Percentiles rank a stretch among this genome's conserved stretches.
phyloP scores from a whole-genome alignment of 768 basidiomycete genomes.

The Serendipita vermifera region DNA sequence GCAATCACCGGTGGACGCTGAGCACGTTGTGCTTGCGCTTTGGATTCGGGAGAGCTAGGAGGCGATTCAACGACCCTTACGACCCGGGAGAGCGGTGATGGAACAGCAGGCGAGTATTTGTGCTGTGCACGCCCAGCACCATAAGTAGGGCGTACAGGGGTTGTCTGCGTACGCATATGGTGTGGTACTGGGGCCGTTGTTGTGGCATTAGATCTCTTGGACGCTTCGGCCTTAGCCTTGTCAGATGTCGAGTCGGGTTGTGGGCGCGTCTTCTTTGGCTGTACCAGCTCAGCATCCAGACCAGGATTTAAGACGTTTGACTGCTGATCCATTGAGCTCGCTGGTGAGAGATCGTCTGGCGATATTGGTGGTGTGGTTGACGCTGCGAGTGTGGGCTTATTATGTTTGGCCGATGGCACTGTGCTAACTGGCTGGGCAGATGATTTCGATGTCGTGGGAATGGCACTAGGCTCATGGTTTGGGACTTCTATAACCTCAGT shows the following conservation, averaged over 20 bases:
- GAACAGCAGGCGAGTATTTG: slow-evolving; percentile 69
- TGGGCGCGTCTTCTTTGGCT: too few relatives aligned
- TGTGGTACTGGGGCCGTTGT: not conserved
- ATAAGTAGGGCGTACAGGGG: not conserved
- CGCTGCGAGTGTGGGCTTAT: not conserved
- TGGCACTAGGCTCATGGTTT: not conserved
- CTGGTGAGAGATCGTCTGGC: not conserved
- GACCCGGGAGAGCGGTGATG: slow-evolving; percentile 69
- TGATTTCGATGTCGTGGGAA: not conserved
- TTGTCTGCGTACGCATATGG: not conserved
- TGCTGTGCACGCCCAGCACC: slow-evolving; percentile 28
- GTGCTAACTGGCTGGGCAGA: not conserved
- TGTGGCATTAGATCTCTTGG: not conserved
- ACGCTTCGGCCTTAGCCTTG: too few relatives aligned
- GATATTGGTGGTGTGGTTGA: not conserved
- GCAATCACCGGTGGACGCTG: not conserved
- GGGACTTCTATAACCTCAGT: not conserved
- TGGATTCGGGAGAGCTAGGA: slow-evolving; percentile 3
- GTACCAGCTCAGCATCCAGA: too few relatives aligned
- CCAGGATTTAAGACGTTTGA: too few relatives aligned
- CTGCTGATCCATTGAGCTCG: not conserved
- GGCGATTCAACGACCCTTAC: not conserved
- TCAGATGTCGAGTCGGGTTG: too few relatives aligned
- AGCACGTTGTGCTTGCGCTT: not conserved
- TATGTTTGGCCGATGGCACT: not conserved